phyloP scores from a whole-genome alignment of 23 red algal species.

The Gracilaria caudata region DNA sequence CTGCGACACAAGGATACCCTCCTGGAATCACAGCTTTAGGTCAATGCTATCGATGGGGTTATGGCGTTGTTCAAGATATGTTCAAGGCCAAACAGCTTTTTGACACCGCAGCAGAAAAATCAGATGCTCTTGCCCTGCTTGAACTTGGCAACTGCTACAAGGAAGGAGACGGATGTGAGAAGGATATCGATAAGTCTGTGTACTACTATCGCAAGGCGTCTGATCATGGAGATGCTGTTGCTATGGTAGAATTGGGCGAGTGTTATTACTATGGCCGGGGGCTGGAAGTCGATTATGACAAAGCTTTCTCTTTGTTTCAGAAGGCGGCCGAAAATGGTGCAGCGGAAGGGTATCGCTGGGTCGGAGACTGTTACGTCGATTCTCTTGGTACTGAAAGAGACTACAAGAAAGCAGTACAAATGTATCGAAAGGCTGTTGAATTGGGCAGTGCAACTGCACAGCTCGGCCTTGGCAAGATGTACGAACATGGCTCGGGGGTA shows the following conservation, averaged over 20 bases:
- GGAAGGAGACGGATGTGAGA: constrained; percentile 22
- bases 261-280: constrained; percentile 46
- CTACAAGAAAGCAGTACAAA: constrained; percentile 30
- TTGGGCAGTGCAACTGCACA: constrained; percentile 32
- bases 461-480: constrained; percentile 27
- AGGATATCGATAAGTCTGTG: constrained; percentile 36
- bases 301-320: constrained; percentile 38
- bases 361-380: constrained; percentile 63
- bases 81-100: constrained; percentile 24
- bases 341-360: constrained; percentile 56
- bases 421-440: constrained; percentile 40
- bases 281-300: constrained; percentile 8
- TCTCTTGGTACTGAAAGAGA: constrained; percentile 21
- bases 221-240: constrained; percentile 17
- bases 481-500: constrained; percentile 54
- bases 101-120: neutral
- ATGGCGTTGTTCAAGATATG: constrained; percentile 35
- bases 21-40: constrained; percentile 50
- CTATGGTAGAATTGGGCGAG: constrained; percentile 39
- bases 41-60: constrained; percentile 57
- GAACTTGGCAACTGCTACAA: constrained; percentile 58
- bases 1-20: constrained; percentile 17
- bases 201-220: constrained; percentile 13
- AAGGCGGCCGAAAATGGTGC: constrained; percentile 35
- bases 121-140: constrained; percentile 27